Percentiles rank a stretch among this genome's conserved stretches.
Evolutionary conservation across 78 protist genomes (phyloP).

Genomic region (Dictyostelium citrinum): DNA sequence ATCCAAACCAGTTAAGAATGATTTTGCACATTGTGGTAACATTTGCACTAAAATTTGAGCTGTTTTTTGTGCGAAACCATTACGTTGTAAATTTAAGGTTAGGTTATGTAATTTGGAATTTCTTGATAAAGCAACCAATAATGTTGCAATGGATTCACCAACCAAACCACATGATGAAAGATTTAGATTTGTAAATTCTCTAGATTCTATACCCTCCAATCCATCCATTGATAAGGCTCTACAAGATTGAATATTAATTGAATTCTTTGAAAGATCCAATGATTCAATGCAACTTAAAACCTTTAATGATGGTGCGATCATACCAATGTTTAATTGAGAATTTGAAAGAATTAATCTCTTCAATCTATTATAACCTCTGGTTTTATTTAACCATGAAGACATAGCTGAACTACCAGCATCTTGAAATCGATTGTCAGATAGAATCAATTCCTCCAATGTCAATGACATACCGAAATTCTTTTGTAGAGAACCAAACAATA

Average conservation of each 20-base stretch:
- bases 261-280: conserved; percentile 44
- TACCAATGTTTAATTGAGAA: background rate
- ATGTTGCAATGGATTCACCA: conserved; percentile 19
- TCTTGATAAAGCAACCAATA: background rate
- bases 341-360: background rate
- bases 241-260: conserved; percentile 1
- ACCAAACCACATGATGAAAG: conserved; percentile 26
- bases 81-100: background rate
- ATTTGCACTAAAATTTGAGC: background rate
- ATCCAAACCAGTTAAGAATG: conserved; percentile 24
- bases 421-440: conserved; percentile 55
- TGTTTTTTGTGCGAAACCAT: conserved; percentile 29
- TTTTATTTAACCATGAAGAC: conserved; percentile 28
- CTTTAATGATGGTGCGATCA: conserved; percentile 13
- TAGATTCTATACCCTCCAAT: background rate
- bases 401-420: conserved; percentile 40
- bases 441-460: conserved; percentile 15
- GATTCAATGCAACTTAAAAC: background rate
- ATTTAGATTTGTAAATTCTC: background rate
- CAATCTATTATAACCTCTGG: conserved; percentile 6
- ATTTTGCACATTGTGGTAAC: background rate
- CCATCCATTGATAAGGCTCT: conserved; percentile 7
- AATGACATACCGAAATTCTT: conserved; percentile 60
- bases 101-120: background rate
- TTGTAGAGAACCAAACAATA: conserved; percentile 27